A percentile compares a stretch with the other conserved stretches of the same genome.
These are phyloP conservation scores for Mrakia frigida DNA, from an alignment of 768 basidiomycete species.

Conservation along the genomic window DNA sequence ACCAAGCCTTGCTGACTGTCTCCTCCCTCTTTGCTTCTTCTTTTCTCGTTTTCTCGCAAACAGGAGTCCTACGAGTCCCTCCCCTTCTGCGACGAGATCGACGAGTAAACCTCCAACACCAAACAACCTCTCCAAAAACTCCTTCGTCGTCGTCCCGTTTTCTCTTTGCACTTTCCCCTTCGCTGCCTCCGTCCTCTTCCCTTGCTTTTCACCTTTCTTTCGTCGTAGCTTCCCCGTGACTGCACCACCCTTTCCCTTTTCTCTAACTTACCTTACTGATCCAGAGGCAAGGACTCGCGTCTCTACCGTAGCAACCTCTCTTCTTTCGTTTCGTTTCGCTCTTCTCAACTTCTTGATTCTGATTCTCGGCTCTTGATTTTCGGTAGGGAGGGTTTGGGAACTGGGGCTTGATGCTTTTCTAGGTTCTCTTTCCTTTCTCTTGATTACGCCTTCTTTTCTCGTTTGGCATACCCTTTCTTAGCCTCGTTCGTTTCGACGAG, in stretches of 20 bases:
- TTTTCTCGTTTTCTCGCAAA: neutral
- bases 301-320: neutral
- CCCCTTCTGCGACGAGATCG: constrained; percentile 28
- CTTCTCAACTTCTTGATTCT: neutral
- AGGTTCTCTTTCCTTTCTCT: too few relatives aligned
- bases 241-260: neutral
- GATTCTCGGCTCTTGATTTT: neutral
- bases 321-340: neutral
- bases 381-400: neutral
- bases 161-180: neutral
- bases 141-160: neutral
- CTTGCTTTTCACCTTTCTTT: neutral
- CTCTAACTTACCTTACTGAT: neutral
- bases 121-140: neutral
- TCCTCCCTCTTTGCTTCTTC: neutral
- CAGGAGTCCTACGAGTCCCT: constrained; percentile 24
- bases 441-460: neutral
- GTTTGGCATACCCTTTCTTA: neutral
- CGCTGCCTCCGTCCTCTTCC: neutral
- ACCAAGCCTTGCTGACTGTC: neutral
- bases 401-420: neutral
- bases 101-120: neutral
- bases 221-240: neutral
- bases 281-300: neutral
- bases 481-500: neutral